phyloP scores from a whole-genome alignment of 2,329 filamentous ascomycete species.

The Drechslera avenae region DNA sequence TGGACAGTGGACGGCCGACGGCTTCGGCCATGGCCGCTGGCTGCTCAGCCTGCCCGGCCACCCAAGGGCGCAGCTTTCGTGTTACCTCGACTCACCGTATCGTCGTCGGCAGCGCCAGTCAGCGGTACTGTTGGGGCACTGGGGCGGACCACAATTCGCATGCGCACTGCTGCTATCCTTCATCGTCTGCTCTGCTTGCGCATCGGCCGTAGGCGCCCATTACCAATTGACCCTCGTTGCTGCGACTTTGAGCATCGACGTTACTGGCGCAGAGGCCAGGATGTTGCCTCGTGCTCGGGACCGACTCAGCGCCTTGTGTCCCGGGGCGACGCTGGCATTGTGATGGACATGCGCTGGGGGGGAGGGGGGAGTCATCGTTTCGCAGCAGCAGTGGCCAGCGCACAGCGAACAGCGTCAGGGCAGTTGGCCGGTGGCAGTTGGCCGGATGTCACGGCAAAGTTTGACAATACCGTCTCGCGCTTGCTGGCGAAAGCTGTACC shows the following conservation, averaged over 20 bases:
- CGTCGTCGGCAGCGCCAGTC: slow-evolving; percentile 6
- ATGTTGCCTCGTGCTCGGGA: no score
- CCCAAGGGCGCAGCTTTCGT: slow-evolving; percentile 1
- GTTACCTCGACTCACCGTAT: slow-evolving; percentile 17
- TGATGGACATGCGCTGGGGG: not conserved
- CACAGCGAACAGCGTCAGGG: slow-evolving; percentile 9
- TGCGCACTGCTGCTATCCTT: no score
- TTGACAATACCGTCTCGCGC: not conserved
- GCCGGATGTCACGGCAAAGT: slow-evolving; percentile 23
- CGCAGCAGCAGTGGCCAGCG: slow-evolving; percentile 23
- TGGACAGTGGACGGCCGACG: slow-evolving; percentile 14
- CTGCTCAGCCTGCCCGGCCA: slow-evolving; percentile 3
- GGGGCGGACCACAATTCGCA: slow-evolving; percentile 1
- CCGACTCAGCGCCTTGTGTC: no score
- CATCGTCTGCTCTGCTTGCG: no score
- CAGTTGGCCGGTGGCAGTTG: slow-evolving; percentile 14
- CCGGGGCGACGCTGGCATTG: no score
- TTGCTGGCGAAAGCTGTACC: slow-evolving; percentile 1
- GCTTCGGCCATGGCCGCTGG: slow-evolving; percentile 15
- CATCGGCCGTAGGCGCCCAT: not conserved
- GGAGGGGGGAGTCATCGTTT: slow-evolving; percentile 24
- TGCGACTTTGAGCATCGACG: no score
- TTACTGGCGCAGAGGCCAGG: no score
- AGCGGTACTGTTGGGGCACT: not conserved
- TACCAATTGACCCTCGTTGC: not conserved